Evolutionary conservation across 208 protist species (phyloP), one percentile per base, ranked within the genome.

Genomic region (Blastocrithidia nonstop): DNA sequence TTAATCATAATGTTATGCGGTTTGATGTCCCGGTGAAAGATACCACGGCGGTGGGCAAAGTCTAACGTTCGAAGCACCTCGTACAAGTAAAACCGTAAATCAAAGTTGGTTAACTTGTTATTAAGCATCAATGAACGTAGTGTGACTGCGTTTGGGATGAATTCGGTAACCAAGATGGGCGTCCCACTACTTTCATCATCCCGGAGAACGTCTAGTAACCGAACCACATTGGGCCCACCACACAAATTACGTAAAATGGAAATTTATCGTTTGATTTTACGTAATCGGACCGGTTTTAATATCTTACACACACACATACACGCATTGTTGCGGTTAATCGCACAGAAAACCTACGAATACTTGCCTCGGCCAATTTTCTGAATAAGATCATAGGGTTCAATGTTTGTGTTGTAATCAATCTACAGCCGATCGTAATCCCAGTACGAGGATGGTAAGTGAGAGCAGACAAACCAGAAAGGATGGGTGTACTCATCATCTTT

Each of bases 1-100:
- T 99, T 96, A 63, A 99, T 99, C 83, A 99, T 98, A 19, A 99
- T 85, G 48, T 99, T 99, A 52, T 98, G 96, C 21, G 97, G 97
- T 66, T 99, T 99, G 29, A 99, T 96, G 51, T 99, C 97, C 33
- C 98, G 81, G 56, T 99, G 98, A 75, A 99, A 99, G 39, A 99
- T 98, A 16, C 98, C 98, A n/a, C 83, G 94, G 22, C 88, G 95
- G 58, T 98, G 96, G 24, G 84, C 93, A 61, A 95, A 98, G 67
- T 98, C 69, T 15, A 98, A 70, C 15, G 90, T 77, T 58, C 93
- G 77, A 4, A 90, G 82, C 16, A 99, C 68, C 67, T 99, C 88
- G 59, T 96, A 98, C 0, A 99, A 71, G 70, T 99, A 99, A 62
- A 90, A 99, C 32, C 97, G 84, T 47, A 99, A 89, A 49, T 99